A percentile compares a stretch with the other conserved stretches of the same genome.
phyloP scores from a whole-genome alignment of 1,284 basidiomycete species.

The Ustanciosporium gigantosporum region DNA sequence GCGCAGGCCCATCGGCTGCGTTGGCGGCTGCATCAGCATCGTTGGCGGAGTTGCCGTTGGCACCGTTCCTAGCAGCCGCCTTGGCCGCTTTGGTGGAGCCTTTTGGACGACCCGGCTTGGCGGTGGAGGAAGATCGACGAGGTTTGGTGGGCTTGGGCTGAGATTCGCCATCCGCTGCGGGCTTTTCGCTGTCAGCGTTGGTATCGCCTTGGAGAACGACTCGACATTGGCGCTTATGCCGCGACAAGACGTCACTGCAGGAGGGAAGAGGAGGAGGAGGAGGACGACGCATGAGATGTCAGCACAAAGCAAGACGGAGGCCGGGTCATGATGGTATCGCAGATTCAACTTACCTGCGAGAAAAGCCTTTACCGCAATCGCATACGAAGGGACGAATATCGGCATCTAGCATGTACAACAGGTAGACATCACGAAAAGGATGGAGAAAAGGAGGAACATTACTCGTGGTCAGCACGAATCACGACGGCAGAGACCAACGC shows the following conservation, averaged over 20 bases:
- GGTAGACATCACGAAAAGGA: too few relatives aligned
- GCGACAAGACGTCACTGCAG: conserved; percentile 53
- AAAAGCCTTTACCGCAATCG: conserved; percentile 59
- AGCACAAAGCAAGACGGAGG: background rate
- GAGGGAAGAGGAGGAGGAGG: too few relatives aligned
- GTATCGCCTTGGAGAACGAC: conserved; percentile 41
- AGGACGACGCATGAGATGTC: background rate
- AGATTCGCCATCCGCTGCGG: conserved; percentile 17
- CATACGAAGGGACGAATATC: conserved; percentile 59
- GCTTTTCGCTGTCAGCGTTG: conserved; percentile 29
- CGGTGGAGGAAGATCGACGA: conserved; percentile 29
- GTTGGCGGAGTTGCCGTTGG: conserved; percentile 5
- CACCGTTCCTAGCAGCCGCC: conserved; percentile 22
- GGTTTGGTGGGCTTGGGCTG: conserved; percentile 34
- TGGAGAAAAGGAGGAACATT: too few relatives aligned
- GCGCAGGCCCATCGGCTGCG: conserved; percentile 8
- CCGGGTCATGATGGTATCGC: too few relatives aligned
- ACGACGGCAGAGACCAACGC: background rate
- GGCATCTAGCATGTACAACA: too few relatives aligned
- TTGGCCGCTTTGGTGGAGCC: conserved; percentile 41
- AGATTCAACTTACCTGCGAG: conserved; percentile 51
- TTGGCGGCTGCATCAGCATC: background rate
- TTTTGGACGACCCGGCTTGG: conserved; percentile 38
- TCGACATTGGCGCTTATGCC: conserved; percentile 58
- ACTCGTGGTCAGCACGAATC: background rate